Evolutionary conservation across 2,329 filamentous ascomycete species (phyloP), one percentile per base, ranked within the genome.

Genomic region (Pseudogymnoascus sp.): DNA sequence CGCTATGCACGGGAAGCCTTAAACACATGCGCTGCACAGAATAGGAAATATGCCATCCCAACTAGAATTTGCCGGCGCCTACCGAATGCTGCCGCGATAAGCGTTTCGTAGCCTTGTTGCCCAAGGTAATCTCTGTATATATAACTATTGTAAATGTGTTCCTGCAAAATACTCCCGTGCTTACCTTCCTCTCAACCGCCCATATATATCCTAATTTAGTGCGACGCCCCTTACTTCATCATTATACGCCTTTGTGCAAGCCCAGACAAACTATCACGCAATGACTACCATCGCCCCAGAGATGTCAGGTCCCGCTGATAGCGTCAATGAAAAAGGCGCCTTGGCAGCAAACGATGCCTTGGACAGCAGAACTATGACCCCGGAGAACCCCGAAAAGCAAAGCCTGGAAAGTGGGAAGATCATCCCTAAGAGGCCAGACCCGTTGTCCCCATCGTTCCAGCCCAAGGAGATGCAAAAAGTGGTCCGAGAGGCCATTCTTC

Each of bases 401-500:
- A 56, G 50, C 3, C 29, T 56, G 29, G 50, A 29, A 19, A 56
- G 29, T 33, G 9, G 50, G 4, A 56, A 56, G 29, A 1, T 2
- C 29, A 1, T 2, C 29, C 17, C 29, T 2, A 56, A 13, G 2
- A 56, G 50, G 17, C 17, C 29, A 19, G 29, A 56, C n/a, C 50
- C 50, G 33, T 19, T 56, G 10, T 17, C 17, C 15, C 50, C 50
- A 5, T 56, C n/a, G 13, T 56, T 33, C 9, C 26, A 70, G 33
- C 70, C 70, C 29, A 68, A 70, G 35, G 66, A 71, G 33, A 68
- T 76, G 35, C 70, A 71, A 38, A 69, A 71, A 33, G 70, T 77
- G 42, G 69, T 75, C 11, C 71, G 69, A 44, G 73, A 77, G 64
- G 73, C 67, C 31, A 73, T 76, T 42, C 62, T 76, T 9, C 69